Evolutionary conservation across 2,329 filamentous ascomycete genomes (phyloP).

Genomic region (Phialophora expanda): DNA sequence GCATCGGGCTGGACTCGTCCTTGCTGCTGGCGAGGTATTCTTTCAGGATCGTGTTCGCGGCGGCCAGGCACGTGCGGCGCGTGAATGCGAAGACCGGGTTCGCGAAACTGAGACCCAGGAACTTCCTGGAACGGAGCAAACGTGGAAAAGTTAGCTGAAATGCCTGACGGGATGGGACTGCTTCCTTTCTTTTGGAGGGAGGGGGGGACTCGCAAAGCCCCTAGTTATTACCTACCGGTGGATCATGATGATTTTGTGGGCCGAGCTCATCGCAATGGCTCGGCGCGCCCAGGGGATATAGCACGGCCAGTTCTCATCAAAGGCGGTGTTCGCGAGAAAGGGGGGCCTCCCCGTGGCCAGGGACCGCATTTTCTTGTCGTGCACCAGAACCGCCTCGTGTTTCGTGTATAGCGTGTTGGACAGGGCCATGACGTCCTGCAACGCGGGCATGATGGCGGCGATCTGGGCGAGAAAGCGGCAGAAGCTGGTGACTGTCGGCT

Average conservation of each 20-base stretch:
- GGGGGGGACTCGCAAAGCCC: no score
- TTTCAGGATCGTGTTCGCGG: slow-evolving; percentile 51
- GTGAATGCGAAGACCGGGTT: slow-evolving; percentile 50
- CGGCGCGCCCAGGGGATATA: slow-evolving; percentile 50
- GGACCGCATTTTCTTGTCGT: slow-evolving; percentile 48
- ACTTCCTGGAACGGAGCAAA: slow-evolving; percentile 41
- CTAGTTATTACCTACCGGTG: slow-evolving; percentile 23
- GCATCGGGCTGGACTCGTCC: slow-evolving; percentile 46
- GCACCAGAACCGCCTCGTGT: slow-evolving; percentile 50
- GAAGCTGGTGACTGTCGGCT: slow-evolving; percentile 46
- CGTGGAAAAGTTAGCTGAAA: neutral
- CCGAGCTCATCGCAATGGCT: slow-evolving; percentile 47
- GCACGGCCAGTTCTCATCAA: slow-evolving; percentile 48
- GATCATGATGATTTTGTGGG: slow-evolving; percentile 38
- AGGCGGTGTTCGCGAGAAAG: slow-evolving; percentile 44
- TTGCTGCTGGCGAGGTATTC: slow-evolving; percentile 46
- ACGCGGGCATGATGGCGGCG: slow-evolving; percentile 46
- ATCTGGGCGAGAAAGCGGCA: slow-evolving; percentile 49
- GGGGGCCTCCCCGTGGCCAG: slow-evolving; percentile 44
- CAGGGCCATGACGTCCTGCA: slow-evolving; percentile 47
- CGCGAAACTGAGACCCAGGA: slow-evolving; percentile 50
- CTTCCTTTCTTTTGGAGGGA: no score
- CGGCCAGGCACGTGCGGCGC: slow-evolving; percentile 49
- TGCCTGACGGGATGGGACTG: neutral
- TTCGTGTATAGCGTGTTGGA: slow-evolving; percentile 47